phyloP scores from a whole-genome alignment of 164 flowering plant genomes.

The Stephania cephalantha region DNA sequence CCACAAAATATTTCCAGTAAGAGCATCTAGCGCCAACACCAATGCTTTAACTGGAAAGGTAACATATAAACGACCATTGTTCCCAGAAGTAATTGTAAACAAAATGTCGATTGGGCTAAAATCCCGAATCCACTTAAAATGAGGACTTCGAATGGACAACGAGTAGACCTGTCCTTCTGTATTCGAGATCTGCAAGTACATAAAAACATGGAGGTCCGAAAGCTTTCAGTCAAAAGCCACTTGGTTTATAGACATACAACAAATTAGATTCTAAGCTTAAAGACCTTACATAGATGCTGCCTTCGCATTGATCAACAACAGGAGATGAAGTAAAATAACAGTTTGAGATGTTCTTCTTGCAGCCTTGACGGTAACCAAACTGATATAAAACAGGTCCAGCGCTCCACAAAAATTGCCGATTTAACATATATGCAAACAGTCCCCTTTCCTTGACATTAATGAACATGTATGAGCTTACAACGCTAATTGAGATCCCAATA shows the following conservation, averaged over 20 bases:
- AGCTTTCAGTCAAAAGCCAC: not conserved
- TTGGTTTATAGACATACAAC: not conserved
- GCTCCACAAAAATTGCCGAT: conserved; percentile 60
- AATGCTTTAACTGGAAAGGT: conserved; percentile 45
- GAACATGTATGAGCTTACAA: conserved; percentile 44
- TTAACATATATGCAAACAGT: conserved; percentile 55
- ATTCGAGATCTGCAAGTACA: conserved; percentile 60
- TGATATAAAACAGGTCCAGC: conserved; percentile 57
- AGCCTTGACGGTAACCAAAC: conserved; percentile 77
- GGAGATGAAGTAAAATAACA: conserved; percentile 76
- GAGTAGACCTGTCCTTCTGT: conserved; percentile 74
- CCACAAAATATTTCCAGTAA: conserved; percentile 66
- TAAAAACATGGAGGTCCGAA: not conserved
- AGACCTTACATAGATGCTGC: conserved; percentile 68
- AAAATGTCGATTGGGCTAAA: conserved; percentile 50
- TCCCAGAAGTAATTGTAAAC: conserved; percentile 61
- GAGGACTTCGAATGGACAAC: conserved; percentile 48
- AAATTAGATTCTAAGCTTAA: not conserved
- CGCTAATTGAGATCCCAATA: conserved; percentile 59
- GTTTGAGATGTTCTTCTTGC: conserved; percentile 43
- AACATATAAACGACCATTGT: conserved; percentile 69
- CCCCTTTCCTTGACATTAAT: conserved; percentile 52
- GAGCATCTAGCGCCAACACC: conserved; percentile 61
- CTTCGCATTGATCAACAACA: conserved; percentile 82
- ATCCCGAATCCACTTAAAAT: conserved; percentile 80